Base-by-base conservation (phyloP, 2,329 filamentous ascomycete genomes). In the Tolypocladium endophyticum region DNA sequence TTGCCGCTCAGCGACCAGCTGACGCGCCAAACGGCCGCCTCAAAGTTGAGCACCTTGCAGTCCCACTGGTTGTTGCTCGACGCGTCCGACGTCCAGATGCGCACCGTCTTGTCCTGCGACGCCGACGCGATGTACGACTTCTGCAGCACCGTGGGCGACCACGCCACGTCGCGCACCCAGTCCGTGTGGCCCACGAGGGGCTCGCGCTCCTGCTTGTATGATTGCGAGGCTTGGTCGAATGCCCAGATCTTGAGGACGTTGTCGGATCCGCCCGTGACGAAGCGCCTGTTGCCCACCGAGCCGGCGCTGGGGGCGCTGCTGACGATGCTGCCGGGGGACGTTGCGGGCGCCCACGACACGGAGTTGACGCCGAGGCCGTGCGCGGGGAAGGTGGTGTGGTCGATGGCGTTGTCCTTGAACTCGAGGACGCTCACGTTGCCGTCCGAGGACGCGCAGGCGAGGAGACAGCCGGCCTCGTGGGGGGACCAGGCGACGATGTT, bases 401-500 rank as follows among this genome's bases (percentile, higher is more conserved):
- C 88, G 86, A 94, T 96, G 74, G 85, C 87, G 75, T 95, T 95
- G 76, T 97, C 93, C 75, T 93, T 92, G 81, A 99, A 97, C 74
- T 97, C 94, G 70, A 99, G 86, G 4, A 97, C 92, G 67, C 87
- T 91, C 68, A 97, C 92, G 73, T 90, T 89, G 70, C 94, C 94
- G 72, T 99, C 94, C 20, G 90, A 95, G 12, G 90, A 95, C 56
- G 94, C 94, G 74, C 92, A 96, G 59, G 94, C 94, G 58, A 99
- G 87, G 58, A 97, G 84, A 74, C 94, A 97, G 68, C 94, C 94
- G 16, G 88, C 88, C 76, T 97, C 94, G 70, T 97, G 93, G 0
- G 94, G 94, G n/a, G 92, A 89, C 94, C 94, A 99, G 39, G 92
- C 87, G 56, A 99, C 90, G 69, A 95, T 90, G 79, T 99, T 99